phyloP scores from a whole-genome alignment of 371 early-diverging fungal species.

The Circinella minor region DNA sequence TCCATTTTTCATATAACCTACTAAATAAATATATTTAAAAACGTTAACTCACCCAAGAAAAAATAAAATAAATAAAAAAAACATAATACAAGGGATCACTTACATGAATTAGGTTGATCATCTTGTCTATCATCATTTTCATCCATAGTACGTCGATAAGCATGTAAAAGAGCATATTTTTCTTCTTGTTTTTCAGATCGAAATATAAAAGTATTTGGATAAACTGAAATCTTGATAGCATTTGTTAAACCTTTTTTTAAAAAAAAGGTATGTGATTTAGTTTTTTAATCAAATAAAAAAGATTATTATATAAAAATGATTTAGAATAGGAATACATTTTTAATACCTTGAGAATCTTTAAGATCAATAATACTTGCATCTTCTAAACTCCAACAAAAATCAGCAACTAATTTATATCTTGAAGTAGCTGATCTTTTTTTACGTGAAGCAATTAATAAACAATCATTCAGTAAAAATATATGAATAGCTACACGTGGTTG shows the following conservation, averaged over 20 bases:
- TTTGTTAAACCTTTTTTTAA: conserved; percentile 30
- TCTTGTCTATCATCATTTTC: conserved; percentile 59
- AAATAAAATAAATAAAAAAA: neutral
- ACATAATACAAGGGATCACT: neutral
- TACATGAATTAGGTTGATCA: conserved; percentile 31
- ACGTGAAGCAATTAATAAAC: conserved; percentile 76
- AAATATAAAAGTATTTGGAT: conserved; percentile 77
- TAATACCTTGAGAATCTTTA: conserved; percentile 79
- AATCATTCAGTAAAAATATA: conserved; percentile 81
- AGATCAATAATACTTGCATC: conserved; percentile 84
- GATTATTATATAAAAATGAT: too few species aligned
- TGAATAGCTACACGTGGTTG: conserved; percentile 80
- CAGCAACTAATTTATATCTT: conserved; percentile 77
- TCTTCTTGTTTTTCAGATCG: conserved; percentile 75
- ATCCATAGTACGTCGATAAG: conserved; percentile 70
- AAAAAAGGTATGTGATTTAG: too few species aligned
- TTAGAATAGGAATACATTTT: too few species aligned
- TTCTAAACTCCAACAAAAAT: conserved; percentile 74
- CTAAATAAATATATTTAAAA: neutral
- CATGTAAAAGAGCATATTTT: conserved; percentile 71
- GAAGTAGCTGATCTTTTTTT: conserved; percentile 75
- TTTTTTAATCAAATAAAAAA: too few species aligned
- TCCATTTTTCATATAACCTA: conserved; percentile 7
- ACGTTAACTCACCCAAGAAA: neutral
- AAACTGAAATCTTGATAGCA: conserved; percentile 74